A percentile compares a stretch with the other conserved stretches of the same genome.
phyloP scores from a whole-genome alignment of 176 grass and related monocot genomes.

The Cocos nucifera region DNA sequence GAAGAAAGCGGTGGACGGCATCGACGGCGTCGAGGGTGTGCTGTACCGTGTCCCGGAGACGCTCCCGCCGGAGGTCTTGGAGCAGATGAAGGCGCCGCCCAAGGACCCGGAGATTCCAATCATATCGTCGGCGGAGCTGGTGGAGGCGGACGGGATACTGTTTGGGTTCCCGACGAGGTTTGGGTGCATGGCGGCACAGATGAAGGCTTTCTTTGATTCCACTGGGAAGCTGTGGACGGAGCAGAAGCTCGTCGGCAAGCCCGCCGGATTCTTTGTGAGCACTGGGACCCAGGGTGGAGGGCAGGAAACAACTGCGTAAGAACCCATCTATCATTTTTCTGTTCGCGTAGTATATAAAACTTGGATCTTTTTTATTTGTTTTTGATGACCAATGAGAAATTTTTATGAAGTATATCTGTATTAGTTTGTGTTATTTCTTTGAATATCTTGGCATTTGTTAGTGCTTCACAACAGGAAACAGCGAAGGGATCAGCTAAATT shows the following conservation, averaged over 20 bases:
- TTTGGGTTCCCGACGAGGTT: slow-evolving; percentile 17
- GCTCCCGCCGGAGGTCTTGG: slow-evolving; percentile 10
- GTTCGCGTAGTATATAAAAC: not conserved
- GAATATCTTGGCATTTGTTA: too few relatives aligned
- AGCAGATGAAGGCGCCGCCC: slow-evolving; percentile 13
- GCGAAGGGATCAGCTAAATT: too few relatives aligned
- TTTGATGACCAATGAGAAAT: too few relatives aligned
- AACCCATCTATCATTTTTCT: not conserved
- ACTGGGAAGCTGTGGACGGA: slow-evolving; percentile 8
- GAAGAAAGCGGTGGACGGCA: slow-evolving; percentile 11
- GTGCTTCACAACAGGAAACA: too few relatives aligned
- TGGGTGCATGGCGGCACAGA: slow-evolving; percentile 18
- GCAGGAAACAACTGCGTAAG: slow-evolving; percentile 19
- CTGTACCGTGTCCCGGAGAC: slow-evolving; percentile 15
- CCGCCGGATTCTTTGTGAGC: slow-evolving; percentile 19
- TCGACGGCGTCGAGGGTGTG: slow-evolving; percentile 6
- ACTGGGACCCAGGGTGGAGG: slow-evolving; percentile 19
- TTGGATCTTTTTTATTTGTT: too few relatives aligned
- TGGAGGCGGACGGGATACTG: slow-evolving; percentile 16
- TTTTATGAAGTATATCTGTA: too few relatives aligned
- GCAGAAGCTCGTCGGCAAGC: slow-evolving; percentile 13
- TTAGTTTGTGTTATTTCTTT: too few relatives aligned
- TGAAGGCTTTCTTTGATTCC: slow-evolving; percentile 20
- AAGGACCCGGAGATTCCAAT: slow-evolving; percentile 5
- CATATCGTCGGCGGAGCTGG: slow-evolving; percentile 6